Evolutionary conservation across 495 filamentous ascomycete species (phyloP), one percentile per base, ranked within the genome.

Genomic region (Zalerion maritima): DNA sequence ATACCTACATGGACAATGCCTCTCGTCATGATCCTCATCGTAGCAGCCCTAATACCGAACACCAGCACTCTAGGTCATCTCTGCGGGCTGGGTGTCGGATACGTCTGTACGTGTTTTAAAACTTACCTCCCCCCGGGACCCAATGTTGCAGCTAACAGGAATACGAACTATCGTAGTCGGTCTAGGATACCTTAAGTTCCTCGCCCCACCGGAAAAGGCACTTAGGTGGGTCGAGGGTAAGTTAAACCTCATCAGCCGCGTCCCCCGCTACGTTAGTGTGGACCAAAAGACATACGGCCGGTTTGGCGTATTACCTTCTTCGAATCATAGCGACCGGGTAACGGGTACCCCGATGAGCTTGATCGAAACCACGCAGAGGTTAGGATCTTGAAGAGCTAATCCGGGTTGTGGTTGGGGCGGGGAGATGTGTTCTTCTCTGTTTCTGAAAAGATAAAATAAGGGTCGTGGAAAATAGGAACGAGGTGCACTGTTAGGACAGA

Each of bases 261-360:
- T 93, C 21, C 83, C 85, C 10, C 78, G 87, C 52, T 94, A 91
- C 43, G 75, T 94, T 10, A 85, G 78, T 12, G 71, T 94, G 8
- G 85, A 94, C 45, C 85, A 93, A 48, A 92, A 91, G 67, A 91
- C 79, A n/a, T 91, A 83, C 45, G 85, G 85, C n/a, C 67, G 85
- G 26, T 92, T 87, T 45, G 85, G 85, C 1, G 81, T 94, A 11
- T 57, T 94, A 13, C 85, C 85, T 2, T 71, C 71, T 0, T 61
- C 58, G 17, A 57, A 51, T 24, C 34, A 51, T 2, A 40, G 43
- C 10, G 65, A 64, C 26, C n/a, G n/a, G n/a, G n/a, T n/a, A n/a
- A 45, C 49, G 23, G 49, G 52, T 28, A 58, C 66, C n/a, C 60
- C 70, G 1, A 52, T 78, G 55, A 67, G 59, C 26, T 67, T 71